Base-by-base conservation (phyloP, 768 basidiomycete genomes). In the Rubroboletus pulcherrimus region DNA sequence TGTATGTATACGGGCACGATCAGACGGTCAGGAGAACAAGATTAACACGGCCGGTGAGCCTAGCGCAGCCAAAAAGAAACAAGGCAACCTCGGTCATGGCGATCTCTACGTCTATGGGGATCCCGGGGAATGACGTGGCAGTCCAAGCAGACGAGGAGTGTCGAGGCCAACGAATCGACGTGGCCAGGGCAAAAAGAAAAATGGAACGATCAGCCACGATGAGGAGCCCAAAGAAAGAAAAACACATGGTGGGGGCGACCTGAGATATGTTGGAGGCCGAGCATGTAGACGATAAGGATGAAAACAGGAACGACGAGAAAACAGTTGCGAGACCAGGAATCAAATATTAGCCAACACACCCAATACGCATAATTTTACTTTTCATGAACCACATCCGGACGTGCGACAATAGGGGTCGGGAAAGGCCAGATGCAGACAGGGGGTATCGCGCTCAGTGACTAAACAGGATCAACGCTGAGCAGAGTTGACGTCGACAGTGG, bases 321-420 rank as follows among this genome's bases (percentile, higher is more conserved):
- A 53, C 49, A 43, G 9, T 12, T 14, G 38, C 50, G 59, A 54
- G 44, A 54, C 39, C 49, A 41, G 52, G 31, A 49, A 42, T 62
- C 47, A 3, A 53, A 64, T 61, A 65, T 63, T 65, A 67, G 62
- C 64, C 68, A 70, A 65, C 53, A 63, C 55, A 64, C 69, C 59
- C 68, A 68, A 70, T 71, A 70, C 68, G 68, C 65, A 70, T 70
- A 71, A 61, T 66, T 70, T 70, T 70, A 72, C 68, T 71, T 72
- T 70, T 71, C 49, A 17, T 5, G 12, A 45, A 21, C 42, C 59
- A 39, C 35, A 29, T 45, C 44, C 21, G 12, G 33, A 10, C 33
- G 19, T 19, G 9, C 8, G 33, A 34, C 46, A 24, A n/a, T 14
- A 11, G 40, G 12, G 30, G 42, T 24, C 34, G 12, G 9, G 43